Base-by-base conservation (phyloP, 1,284 basidiomycete genomes). In the Puccinia triticina region DNA sequence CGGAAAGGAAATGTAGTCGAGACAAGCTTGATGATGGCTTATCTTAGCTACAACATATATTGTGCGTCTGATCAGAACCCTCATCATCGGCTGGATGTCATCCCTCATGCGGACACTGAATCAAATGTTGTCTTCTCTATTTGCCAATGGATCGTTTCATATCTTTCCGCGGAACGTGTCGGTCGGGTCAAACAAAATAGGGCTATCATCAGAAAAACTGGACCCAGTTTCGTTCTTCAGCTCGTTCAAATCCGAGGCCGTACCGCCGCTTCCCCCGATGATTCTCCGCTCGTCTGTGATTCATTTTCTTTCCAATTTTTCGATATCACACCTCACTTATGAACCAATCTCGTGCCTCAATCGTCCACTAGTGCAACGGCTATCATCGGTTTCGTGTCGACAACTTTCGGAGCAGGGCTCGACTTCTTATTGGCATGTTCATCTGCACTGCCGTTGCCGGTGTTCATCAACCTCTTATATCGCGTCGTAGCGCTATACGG, bases 1-100 rank as follows among this genome's bases (percentile, higher is more conserved):
- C 91, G 94, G 80, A 90, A 94, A 75, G 97, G 95, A 69, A 97
- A 96, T 85, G 93, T 96, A 61, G 92, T 98, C 83, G 95, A 98
- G 87, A 95, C 95, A 2, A 92, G 92, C 21, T 91, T 93, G 66
- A 90, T 96, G 61, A 92, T 94, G 2, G 89, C 95, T 64, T 94
- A 95, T 86, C 90, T 96, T 50, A 93, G 93, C 21, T 95, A 93
- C 87, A 94, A 93, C 84, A 90, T 93, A 64, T 94, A 92, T 89
- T 21, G 59, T 78, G 53, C 23, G 37, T 82, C 32, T 32, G 32
- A 64, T 64, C 10, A 64, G 14, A 34, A 64, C 5, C 50, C n/a
- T 32, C 8, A 69, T 11, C n/a, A 69, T 37, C 66, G 3, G 8
- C 40, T 43, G 40, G 40, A 43, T 43, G 7, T 4, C 40, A 43